Conservation (phyloP, 2,329 filamentous ascomycete genomes). For the Dothistroma pini region DNA sequence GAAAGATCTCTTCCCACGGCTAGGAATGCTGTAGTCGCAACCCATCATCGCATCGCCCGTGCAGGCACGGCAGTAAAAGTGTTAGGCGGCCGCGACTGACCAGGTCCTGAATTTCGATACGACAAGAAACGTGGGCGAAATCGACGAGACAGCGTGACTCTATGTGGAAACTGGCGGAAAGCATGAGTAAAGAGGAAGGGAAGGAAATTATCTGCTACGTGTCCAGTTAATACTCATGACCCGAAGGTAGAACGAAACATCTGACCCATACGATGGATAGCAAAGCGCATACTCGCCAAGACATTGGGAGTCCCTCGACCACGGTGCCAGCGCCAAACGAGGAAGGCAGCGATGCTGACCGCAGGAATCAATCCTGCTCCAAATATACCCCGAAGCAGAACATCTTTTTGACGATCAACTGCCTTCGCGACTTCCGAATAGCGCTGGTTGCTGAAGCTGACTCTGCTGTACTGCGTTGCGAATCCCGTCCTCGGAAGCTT, state of each 20-base stretch:
- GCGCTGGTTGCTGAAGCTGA: conserved; percentile 89
- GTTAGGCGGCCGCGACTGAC: neutral
- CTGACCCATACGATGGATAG: conserved; percentile 12
- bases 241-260: conserved; percentile 9
- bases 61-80: neutral
- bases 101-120: neutral
- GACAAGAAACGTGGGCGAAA: neutral
- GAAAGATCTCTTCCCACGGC: neutral
- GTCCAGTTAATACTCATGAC: neutral
- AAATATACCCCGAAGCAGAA: conserved; percentile 40
- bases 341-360: conserved; percentile 27
- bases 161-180: neutral
- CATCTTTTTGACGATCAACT: conserved; percentile 64
- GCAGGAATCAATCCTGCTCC: conserved; percentile 44
- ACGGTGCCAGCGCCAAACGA: conserved; percentile 27
- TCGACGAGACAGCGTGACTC: neutral
- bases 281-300: conserved; percentile 13
- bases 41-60: neutral
- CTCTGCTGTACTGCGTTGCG: conserved; percentile 85
- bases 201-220: neutral
- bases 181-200: neutral
- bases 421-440: conserved; percentile 77
- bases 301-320: conserved; percentile 14
- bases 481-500: conserved; percentile 76
- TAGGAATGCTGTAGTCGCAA: neutral